phyloP scores from a whole-genome alignment of 495 filamentous ascomycete species.

The Penicillium cinerascens region DNA sequence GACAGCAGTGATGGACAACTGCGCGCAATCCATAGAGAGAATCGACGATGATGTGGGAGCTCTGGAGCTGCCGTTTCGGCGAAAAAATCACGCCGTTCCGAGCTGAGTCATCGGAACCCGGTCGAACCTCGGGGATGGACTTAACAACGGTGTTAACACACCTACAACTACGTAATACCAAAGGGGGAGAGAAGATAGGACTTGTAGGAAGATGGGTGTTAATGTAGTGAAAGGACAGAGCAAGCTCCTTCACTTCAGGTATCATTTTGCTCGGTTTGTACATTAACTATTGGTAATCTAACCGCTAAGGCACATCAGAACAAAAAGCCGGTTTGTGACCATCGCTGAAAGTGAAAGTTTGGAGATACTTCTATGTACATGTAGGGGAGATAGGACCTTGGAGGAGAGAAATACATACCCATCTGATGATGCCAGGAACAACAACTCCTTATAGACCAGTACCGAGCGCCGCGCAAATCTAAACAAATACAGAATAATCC shows the following conservation, averaged over 20 bases:
- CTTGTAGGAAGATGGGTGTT: too few relatives aligned
- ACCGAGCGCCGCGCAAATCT: conserved; percentile 2
- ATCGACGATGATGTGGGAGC: conserved; percentile 22
- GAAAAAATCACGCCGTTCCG: conserved; percentile 24
- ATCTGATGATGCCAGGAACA: background rate
- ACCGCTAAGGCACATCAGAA: background rate
- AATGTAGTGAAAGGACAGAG: too few relatives aligned
- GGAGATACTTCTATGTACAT: conserved; percentile 9
- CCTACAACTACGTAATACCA: background rate
- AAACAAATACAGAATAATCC: conserved; percentile 1
- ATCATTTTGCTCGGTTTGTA: background rate
- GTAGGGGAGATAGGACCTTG: conserved; percentile 3
- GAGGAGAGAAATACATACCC: background rate
- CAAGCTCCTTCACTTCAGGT: background rate
- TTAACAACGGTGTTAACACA: conserved; percentile 7
- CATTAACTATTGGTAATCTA: background rate
- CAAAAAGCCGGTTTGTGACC: background rate
- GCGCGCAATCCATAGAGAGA: conserved; percentile 26
- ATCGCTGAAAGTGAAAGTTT: background rate
- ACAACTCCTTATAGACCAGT: background rate
- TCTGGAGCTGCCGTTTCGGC: conserved; percentile 25
- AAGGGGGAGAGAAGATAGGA: background rate
- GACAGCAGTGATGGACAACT: conserved; percentile 19
- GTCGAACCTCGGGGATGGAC: conserved; percentile 6
- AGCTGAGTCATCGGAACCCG: conserved; percentile 21